These are phyloP conservation scores for Paspalum vaginatum DNA, from an alignment of 176 grass and related monocot species.

Conservation along the genomic window DNA sequence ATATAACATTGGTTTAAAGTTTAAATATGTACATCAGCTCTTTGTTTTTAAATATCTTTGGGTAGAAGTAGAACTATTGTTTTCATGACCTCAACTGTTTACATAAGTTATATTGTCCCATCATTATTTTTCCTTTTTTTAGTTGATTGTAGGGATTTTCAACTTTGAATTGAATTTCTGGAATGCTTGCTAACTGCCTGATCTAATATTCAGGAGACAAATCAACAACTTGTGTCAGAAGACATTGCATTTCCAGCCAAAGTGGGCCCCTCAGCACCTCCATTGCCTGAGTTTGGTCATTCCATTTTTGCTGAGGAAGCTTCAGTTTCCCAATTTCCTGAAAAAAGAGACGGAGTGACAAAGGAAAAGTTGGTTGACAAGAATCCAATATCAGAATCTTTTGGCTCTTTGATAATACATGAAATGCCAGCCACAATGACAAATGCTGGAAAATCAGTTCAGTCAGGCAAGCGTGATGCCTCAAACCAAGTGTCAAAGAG, in stretches of 20 bases:
- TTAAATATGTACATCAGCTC: neutral
- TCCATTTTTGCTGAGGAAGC: neutral
- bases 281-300: slow-evolving; percentile 46
- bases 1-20: neutral
- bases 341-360: slow-evolving; percentile 22
- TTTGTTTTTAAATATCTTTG: neutral
- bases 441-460: slow-evolving; percentile 22
- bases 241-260: slow-evolving; percentile 22
- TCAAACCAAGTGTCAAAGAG: slow-evolving; percentile 53
- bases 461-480: slow-evolving; percentile 41
- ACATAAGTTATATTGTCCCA: slow-evolving; percentile 9
- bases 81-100: slow-evolving; percentile 21
- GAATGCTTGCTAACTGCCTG: slow-evolving; percentile 15
- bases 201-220: slow-evolving; percentile 46
- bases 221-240: slow-evolving; percentile 29
- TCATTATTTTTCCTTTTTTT: neutral
- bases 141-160: neutral
- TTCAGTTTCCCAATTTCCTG: slow-evolving; percentile 45
- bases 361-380: slow-evolving; percentile 32
- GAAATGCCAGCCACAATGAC: slow-evolving; percentile 16
- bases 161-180: slow-evolving; percentile 25
- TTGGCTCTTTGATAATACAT: slow-evolving; percentile 41
- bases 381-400: slow-evolving; percentile 45
- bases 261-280: slow-evolving; percentile 51
- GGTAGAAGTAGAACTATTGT: neutral